These are phyloP conservation scores for Sporormia fimetaria DNA, from an alignment of 495 filamentous ascomycete species.

Conservation along the genomic window DNA sequence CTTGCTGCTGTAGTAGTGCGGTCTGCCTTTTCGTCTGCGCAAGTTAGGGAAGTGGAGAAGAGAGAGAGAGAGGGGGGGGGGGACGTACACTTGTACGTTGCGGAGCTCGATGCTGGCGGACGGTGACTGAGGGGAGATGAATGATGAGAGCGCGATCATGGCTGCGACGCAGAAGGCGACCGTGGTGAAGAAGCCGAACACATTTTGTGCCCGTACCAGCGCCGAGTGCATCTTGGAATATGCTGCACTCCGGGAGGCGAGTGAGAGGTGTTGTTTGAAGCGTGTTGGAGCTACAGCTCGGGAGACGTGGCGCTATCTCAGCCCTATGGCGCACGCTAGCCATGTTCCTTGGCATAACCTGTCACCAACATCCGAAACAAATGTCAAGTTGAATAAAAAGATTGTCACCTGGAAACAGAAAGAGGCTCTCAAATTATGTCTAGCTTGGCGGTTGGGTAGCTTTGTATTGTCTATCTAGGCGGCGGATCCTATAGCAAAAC, in stretches of 20 bases:
- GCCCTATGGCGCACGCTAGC: no score
- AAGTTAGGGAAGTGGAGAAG: neutral
- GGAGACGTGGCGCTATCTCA: no score
- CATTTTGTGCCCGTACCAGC: slow-evolving; percentile 72
- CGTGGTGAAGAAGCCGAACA: slow-evolving; percentile 96
- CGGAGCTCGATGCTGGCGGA: slow-evolving; percentile 53
- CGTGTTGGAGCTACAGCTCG: neutral
- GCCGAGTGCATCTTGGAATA: slow-evolving; percentile 80
- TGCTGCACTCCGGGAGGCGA: no score
- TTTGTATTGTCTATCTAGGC: no score
- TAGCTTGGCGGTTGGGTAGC: no score
- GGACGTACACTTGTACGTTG: slow-evolving; percentile 75
- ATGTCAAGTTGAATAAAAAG: no score
- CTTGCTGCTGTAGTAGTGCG: slow-evolving; percentile 85
- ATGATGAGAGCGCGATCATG: slow-evolving; percentile 64
- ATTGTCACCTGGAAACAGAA: no score
- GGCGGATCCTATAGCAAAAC: no score
- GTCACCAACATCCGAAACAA: no score
- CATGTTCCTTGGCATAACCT: no score
- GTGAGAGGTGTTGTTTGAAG: slow-evolving; percentile 1
- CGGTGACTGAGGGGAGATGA: slow-evolving; percentile 59
- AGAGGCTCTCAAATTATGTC: no score
- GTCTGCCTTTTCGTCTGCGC: slow-evolving; percentile 67
- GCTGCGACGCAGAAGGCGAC: slow-evolving; percentile 72
- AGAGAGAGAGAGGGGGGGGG: neutral